A percentile compares a stretch with the other conserved stretches of the same genome.
Evolutionary conservation across 768 basidiomycete genomes (phyloP).

Genomic region (Hemileccinum rubropunctum): DNA sequence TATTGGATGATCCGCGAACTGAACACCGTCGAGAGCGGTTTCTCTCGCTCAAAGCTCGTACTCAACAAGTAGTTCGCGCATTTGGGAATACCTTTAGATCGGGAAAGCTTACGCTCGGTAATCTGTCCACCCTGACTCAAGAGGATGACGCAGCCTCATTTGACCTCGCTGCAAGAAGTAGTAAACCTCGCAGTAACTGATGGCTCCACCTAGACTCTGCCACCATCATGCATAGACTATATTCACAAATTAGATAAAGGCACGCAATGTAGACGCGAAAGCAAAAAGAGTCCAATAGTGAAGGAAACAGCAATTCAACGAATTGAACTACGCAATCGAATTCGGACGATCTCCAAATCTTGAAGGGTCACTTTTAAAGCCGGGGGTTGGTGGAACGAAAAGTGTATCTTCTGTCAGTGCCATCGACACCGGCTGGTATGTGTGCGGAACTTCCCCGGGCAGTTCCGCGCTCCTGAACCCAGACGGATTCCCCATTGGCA

Average conservation of each 20-base stretch:
- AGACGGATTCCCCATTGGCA: constrained; percentile 48
- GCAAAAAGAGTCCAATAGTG: constrained; percentile 5
- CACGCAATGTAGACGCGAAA: neutral
- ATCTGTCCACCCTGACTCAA: constrained; percentile 13
- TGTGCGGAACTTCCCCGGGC: constrained; percentile 41
- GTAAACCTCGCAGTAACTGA: constrained; percentile 25
- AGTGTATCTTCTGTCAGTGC: constrained; percentile 46
- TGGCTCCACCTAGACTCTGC: neutral
- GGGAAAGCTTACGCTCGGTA: constrained; percentile 28
- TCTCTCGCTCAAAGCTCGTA: constrained; percentile 15
- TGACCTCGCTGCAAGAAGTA: constrained; percentile 27
- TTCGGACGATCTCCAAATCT: constrained; percentile 39
- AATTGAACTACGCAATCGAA: constrained; percentile 35
- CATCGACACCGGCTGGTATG: constrained; percentile 72
- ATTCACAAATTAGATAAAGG: constrained; percentile 9
- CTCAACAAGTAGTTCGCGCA: constrained; percentile 15
- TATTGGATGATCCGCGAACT: constrained; percentile 25
- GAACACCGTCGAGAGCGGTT: constrained; percentile 18
- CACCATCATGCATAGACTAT: constrained; percentile 1
- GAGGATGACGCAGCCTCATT: constrained; percentile 32
- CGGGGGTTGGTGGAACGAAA: constrained; percentile 54
- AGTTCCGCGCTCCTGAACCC: constrained; percentile 35
- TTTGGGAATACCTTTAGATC: constrained; percentile 11
- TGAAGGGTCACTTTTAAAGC: constrained; percentile 42
- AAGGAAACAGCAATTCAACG: neutral